These are phyloP conservation scores for Thymus quinquecostatus DNA, from an alignment of 257 asterid genomes.

Conservation along the genomic window DNA sequence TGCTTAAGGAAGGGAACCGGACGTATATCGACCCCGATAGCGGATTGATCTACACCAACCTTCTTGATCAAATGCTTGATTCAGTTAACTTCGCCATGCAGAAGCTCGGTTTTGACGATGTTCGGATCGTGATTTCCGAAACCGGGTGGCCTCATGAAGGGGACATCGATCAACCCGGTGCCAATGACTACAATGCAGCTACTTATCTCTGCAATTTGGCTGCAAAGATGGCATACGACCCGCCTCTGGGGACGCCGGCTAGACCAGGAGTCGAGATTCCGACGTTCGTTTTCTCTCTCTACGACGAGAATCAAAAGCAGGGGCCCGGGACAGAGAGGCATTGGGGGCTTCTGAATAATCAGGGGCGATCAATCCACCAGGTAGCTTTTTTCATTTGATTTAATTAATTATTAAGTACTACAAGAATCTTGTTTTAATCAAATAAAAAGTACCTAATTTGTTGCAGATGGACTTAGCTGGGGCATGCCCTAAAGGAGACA, in stretches of 20 bases:
- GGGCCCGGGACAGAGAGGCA: slow-evolving; percentile 77
- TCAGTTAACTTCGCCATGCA: slow-evolving; percentile 58
- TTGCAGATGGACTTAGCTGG: slow-evolving; percentile 60
- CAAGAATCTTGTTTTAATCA: too few species aligned
- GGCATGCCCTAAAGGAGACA: slow-evolving; percentile 9
- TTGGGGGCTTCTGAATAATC: slow-evolving; percentile 60
- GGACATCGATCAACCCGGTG: slow-evolving; percentile 72
- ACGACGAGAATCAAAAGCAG: slow-evolving; percentile 58
- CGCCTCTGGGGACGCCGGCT: slow-evolving; percentile 75
- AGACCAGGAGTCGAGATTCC: slow-evolving; percentile 57
- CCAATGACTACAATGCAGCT: slow-evolving; percentile 66
- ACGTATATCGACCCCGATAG: slow-evolving; percentile 48
- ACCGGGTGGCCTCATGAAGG: slow-evolving; percentile 92
- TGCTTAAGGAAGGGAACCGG: slow-evolving; percentile 39
- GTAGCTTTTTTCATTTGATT: slow-evolving; percentile 1
- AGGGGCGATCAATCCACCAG: slow-evolving; percentile 59
- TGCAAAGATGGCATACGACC: slow-evolving; percentile 40
- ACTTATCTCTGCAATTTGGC: slow-evolving; percentile 58
- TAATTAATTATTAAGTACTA: too few species aligned
- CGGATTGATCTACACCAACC: slow-evolving; percentile 59
- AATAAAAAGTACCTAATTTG: not conserved
- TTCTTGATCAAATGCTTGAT: slow-evolving; percentile 80
- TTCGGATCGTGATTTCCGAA: slow-evolving; percentile 55
- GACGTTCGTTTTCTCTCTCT: slow-evolving; percentile 61
- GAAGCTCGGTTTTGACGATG: slow-evolving; percentile 48